Conservation (phyloP, 108 stramenopile genomes). For the Nannochloropsis oceanica region DNA sequence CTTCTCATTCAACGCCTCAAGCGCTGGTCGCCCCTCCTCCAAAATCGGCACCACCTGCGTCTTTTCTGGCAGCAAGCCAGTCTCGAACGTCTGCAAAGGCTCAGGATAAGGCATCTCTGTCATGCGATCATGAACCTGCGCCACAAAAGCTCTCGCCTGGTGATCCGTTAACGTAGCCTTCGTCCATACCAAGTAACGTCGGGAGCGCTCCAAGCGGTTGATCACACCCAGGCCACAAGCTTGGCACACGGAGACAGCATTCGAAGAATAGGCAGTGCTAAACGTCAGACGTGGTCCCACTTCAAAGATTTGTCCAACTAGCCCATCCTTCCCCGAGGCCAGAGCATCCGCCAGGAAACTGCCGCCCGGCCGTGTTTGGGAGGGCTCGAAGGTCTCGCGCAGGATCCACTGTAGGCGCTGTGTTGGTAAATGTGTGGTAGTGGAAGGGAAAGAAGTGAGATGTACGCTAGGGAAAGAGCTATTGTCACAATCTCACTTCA, state of each 20-base stretch:
- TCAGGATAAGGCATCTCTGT: slow-evolving; percentile 75
- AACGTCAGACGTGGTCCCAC: slow-evolving; percentile 97
- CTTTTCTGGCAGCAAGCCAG: slow-evolving; percentile 32
- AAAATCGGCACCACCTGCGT: slow-evolving; percentile 73
- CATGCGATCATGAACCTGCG: slow-evolving; percentile 86
- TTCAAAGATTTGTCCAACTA: slow-evolving; percentile 50
- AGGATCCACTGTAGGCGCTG: slow-evolving; percentile 65
- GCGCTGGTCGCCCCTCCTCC: slow-evolving; percentile 65
- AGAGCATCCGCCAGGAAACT: slow-evolving; percentile 17
- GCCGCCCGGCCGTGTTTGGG: slow-evolving; percentile 29
- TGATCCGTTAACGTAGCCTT: slow-evolving; percentile 8
- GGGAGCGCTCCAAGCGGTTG: slow-evolving; percentile 64
- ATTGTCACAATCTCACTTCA: background rate
- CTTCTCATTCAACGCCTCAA: slow-evolving; percentile 39
- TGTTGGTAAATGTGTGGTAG: background rate
- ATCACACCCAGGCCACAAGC: slow-evolving; percentile 56
- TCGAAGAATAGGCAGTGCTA: slow-evolving; percentile 86
- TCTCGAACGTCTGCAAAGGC: slow-evolving; percentile 65
- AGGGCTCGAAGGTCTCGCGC: slow-evolving; percentile 71
- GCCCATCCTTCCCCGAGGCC: background rate
- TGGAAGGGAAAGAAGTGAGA: background rate
- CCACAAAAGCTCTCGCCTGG: slow-evolving; percentile 38
- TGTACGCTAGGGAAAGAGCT: background rate
- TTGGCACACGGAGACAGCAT: slow-evolving; percentile 69
- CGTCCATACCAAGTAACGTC: slow-evolving; percentile 49